Evolutionary conservation across 2,329 filamentous ascomycete species (phyloP), one percentile per base, ranked within the genome.

Genomic region (Beauveria sp.): DNA sequence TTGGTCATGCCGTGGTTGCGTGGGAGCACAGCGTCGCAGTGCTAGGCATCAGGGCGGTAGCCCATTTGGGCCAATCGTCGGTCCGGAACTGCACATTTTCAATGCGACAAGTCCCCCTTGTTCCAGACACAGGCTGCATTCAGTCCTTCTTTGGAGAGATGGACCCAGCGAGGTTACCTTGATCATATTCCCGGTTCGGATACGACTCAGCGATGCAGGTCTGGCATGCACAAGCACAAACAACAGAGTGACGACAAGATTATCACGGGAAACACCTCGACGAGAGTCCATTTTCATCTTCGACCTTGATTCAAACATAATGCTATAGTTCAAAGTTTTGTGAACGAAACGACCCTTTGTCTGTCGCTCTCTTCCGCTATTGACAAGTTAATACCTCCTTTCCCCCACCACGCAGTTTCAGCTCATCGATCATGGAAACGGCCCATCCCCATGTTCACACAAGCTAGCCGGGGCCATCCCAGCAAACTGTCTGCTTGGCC

Each of bases 381-480:
- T 16, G 5, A 14, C 26, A 58, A 51, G 20, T 43, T 45, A 5
- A 60, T 59, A 31, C 56, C 56, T 45, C 56, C 8, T 56, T 24
- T 34, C 38, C 38, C 48, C n/a, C 46, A 4, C 24, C n/a, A 20
- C 20, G 34, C 56, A 43, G 46, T 46, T 59, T 60, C 56, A 60
- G 56, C 48, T 52, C 57, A 60, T 60, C 57, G 57, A 60, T 53
- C 57, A 60, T 5, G 26, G 38, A 60, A 43, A 60, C 31, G 18
- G 45, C 53, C 53, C 24, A 31, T 16, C 40, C 48, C 57, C 55
- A 40, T 46, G 45, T 26, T 43, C 24, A 45, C 4, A 31, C n/a
- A 31, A 49, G 24, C 48, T 43, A 59, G 56, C 48, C 16, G 18
- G 56, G 55, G 24, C 14, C 43, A 60, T 51, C 48, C 34, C 26